These are phyloP conservation scores for Thuidium tamariscinum DNA, from an alignment of 225 moss, liverwort and hornwort genomes.

Conservation along the genomic window DNA sequence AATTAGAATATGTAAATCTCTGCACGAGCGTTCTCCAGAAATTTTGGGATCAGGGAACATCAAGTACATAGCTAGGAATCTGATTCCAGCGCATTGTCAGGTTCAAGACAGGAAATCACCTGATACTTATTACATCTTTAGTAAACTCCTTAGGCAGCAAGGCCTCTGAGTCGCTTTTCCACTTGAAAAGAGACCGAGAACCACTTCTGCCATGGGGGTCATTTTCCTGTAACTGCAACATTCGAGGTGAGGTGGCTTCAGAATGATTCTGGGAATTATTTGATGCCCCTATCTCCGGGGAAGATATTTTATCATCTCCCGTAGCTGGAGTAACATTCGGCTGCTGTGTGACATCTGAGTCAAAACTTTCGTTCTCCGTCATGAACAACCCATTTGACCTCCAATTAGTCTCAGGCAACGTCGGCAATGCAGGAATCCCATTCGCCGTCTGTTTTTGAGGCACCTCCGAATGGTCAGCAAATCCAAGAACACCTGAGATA, in stretches of 20 bases:
- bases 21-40: background rate
- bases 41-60: background rate
- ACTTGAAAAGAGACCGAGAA: slow-evolving; percentile 78
- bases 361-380: slow-evolving; percentile 18
- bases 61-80: background rate
- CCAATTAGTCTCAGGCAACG: slow-evolving; percentile 35
- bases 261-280: slow-evolving; percentile 35
- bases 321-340: slow-evolving; percentile 14
- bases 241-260: slow-evolving; percentile 26
- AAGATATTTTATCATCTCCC: slow-evolving; percentile 41
- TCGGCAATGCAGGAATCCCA: slow-evolving; percentile 20
- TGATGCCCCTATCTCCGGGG: slow-evolving; percentile 45
- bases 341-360: slow-evolving; percentile 22
- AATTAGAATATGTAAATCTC: background rate
- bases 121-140: slow-evolving; percentile 28
- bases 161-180: slow-evolving; percentile 73
- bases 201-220: slow-evolving; percentile 35
- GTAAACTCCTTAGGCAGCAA: slow-evolving; percentile 4
- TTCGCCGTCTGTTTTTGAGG: slow-evolving; percentile 14
- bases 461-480: slow-evolving; percentile 50
- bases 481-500: slow-evolving; percentile 85
- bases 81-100: background rate
- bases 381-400: slow-evolving; percentile 45
- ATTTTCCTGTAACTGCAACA: slow-evolving; percentile 48
- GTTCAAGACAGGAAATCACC: slow-evolving; percentile 10